Base-by-base conservation (phyloP, 129 eudicot genomes). In the Saussurea involucrata region DNA sequence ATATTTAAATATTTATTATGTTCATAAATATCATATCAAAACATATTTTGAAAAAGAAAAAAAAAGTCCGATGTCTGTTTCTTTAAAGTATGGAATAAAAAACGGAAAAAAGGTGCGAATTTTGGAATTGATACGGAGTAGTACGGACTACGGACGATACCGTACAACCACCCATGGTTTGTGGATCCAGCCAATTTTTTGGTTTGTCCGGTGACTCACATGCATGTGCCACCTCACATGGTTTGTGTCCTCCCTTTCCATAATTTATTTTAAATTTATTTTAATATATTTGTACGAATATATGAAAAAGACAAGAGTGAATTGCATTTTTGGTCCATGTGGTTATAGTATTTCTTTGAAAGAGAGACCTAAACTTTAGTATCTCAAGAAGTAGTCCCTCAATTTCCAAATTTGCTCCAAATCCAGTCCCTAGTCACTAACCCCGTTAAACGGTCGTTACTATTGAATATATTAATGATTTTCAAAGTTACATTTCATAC, bases 181-280 rank as follows among this genome's bases (percentile, higher is more conserved):
- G 24, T 55, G 70, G 69, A 74, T 80, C 61, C 79, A 66, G 10
- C 71, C 79, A 66, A 66, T 4, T 22, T 4, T 22, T 29, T 32
- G 17, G 37, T 65, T 80, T 66, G 83, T 79, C 61, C 40, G 12
- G 71, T 10, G 57, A 80, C 34, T 80, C 84, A 80, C 83, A 72
- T 79, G 73, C 83, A 79, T 72, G 68, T 73, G 80, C 73, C 84
- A 73, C 75, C 46, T 80, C 84, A 80, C 84, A 80, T 80, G 84
- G 7, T 68, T 68, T 34, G 29, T 74, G 6, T 80, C 55, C 53
- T 73, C 28, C 8, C 63, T 24, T 67, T 37, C 17, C 33, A 11
- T 36, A 18, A 42, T 42, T 32, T 58, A 0, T n/a, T 15, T 55
- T 36, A 31, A 22, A 3, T 61, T 34, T 33, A 42, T 22, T 63